A percentile compares a stretch with the other conserved stretches of the same genome.
Conservation (phyloP, 345 rosid species). For the Sonneratia caseolaris region DNA sequence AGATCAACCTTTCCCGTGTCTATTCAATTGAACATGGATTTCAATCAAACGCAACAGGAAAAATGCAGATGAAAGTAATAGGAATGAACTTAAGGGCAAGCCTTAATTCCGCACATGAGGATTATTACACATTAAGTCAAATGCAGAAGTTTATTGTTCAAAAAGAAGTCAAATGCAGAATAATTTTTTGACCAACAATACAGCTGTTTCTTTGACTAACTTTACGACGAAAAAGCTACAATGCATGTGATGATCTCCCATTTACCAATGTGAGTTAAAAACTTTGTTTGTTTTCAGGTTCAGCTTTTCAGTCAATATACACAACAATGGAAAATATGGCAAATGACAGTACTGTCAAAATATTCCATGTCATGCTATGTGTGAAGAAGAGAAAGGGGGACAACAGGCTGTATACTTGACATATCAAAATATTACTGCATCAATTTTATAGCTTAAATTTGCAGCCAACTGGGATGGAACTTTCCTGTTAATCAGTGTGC, state of each 20-base stretch:
- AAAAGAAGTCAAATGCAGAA: no score
- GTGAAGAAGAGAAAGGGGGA: background rate
- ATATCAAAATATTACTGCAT: no score
- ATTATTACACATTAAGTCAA: background rate
- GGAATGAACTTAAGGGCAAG: background rate
- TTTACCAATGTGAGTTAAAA: no score
- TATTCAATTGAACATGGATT: conserved; percentile 11
- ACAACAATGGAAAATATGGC: background rate
- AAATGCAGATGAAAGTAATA: background rate
- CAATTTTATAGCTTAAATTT: background rate
- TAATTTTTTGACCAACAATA: background rate
- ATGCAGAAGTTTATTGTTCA: background rate
- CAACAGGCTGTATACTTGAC: no score
- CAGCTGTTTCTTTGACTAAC: background rate
- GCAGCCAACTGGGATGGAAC: background rate
- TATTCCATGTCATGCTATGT: background rate
- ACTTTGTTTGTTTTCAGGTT: no score
- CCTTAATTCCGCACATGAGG: background rate
- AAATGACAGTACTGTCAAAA: background rate
- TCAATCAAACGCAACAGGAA: background rate
- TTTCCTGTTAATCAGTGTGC: background rate
- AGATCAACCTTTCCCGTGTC: conserved; percentile 85
- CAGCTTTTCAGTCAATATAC: no score
- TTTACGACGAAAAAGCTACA: background rate
- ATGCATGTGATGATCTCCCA: no score